A percentile compares a stretch with the other conserved stretches of the same genome.
Conservation (phyloP, 257 asterid genomes). For the Solanum pinnatisectum region DNA sequence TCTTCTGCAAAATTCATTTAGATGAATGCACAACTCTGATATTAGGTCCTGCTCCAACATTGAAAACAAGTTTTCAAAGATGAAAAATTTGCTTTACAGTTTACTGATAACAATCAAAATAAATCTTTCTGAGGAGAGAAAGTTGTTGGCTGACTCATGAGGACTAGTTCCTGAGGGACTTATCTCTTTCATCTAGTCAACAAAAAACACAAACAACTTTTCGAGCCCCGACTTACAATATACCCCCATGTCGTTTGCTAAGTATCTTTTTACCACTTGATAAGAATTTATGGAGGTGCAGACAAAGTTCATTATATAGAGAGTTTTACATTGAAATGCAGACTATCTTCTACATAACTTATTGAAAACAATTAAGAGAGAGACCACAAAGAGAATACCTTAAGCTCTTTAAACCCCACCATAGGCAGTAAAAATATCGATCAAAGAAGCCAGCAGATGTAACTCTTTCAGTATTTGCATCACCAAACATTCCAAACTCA, state of each 20-base stretch:
- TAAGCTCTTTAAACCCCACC: slow-evolving; percentile 77
- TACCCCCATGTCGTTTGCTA: background rate
- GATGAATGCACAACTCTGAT: background rate
- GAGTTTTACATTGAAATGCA: background rate
- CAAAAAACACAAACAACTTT: background rate
- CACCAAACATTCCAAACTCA: slow-evolving; percentile 61
- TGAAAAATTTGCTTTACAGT: background rate
- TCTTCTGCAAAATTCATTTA: background rate
- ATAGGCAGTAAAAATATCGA: slow-evolving; percentile 68
- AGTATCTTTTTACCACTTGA: background rate
- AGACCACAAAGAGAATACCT: slow-evolving; percentile 25
- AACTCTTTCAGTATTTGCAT: slow-evolving; percentile 47
- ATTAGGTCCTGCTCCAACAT: background rate
- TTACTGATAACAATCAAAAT: background rate
- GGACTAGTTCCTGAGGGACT: background rate
- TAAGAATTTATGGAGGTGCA: background rate
- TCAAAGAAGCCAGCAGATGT: slow-evolving; percentile 36
- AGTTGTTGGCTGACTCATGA: background rate
- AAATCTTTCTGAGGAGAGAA: background rate
- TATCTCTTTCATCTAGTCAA: background rate
- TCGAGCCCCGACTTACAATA: background rate
- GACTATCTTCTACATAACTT: background rate
- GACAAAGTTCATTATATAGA: background rate
- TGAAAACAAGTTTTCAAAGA: background rate
- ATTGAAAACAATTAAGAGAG: background rate